phyloP scores from a whole-genome alignment of 768 basidiomycete genomes.

The Pulveroboletus sp. region DNA sequence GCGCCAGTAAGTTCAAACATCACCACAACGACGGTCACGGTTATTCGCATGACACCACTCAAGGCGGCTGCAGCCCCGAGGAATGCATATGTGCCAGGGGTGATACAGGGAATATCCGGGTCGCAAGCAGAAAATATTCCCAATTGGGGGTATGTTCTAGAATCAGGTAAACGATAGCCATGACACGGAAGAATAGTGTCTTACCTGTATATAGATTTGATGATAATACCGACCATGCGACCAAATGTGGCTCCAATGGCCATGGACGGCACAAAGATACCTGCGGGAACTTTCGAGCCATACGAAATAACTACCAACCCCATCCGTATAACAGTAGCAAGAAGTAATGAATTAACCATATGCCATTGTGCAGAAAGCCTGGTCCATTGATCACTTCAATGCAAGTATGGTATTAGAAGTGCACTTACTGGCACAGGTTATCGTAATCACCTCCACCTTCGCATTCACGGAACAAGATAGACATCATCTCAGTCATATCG shows the following conservation, averaged over 20 bases:
- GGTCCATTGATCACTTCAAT: slow-evolving; percentile 8
- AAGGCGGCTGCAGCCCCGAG: slow-evolving; percentile 94
- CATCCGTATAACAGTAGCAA: slow-evolving; percentile 87
- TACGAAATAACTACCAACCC: slow-evolving; percentile 89
- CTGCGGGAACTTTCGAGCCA: slow-evolving; percentile 94
- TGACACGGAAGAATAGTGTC: slow-evolving; percentile 18
- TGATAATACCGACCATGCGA: slow-evolving; percentile 93
- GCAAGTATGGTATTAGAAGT: background rate
- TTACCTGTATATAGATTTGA: slow-evolving; percentile 86
- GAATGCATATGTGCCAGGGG: slow-evolving; percentile 97
- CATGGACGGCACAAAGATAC: slow-evolving; percentile 99
- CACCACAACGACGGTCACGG: slow-evolving; percentile 96
- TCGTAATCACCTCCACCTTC: slow-evolving; percentile 89
- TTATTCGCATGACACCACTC: slow-evolving; percentile 95
- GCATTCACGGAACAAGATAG: slow-evolving; percentile 93
- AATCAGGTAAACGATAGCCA: background rate
- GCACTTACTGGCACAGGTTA: slow-evolving; percentile 89
- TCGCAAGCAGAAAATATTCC: slow-evolving; percentile 88
- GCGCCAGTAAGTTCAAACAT: slow-evolving; percentile 99
- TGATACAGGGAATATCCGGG: slow-evolving; percentile 94
- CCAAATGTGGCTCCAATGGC: slow-evolving; percentile 97
- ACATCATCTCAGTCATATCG: slow-evolving; percentile 97
- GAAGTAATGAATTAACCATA: slow-evolving; percentile 86
- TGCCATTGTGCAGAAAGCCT: slow-evolving; percentile 91
- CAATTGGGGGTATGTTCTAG: slow-evolving; percentile 74